Evolutionary conservation across 176 grass and related monocot genomes (phyloP).

Genomic region (Phoenix dactylifera): DNA sequence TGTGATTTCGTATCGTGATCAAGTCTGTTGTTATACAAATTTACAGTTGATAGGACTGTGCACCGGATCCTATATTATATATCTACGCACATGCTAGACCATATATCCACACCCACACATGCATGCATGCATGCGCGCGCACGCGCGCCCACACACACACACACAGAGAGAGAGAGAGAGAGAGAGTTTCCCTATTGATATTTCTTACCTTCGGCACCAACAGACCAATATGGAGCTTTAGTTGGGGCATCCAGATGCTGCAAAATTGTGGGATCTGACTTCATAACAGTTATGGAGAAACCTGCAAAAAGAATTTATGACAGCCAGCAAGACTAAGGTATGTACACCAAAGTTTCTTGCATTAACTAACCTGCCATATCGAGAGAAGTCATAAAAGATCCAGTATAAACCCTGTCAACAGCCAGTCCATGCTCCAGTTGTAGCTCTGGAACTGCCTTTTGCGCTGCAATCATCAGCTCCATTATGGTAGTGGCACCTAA

Average conservation of each 20-base stretch:
- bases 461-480: constrained; percentile 94
- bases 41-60: no score
- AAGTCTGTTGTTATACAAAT: no score
- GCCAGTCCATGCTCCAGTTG: constrained; percentile 90
- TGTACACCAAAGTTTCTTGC: not conserved
- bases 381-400: constrained; percentile 92
- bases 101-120: no score
- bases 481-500: constrained; percentile 85
- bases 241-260: constrained; percentile 88
- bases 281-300: constrained; percentile 93
- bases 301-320: constrained; percentile 30
- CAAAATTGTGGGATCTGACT: constrained; percentile 64
- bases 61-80: no score
- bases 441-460: constrained; percentile 86
- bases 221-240: constrained; percentile 78
- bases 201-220: constrained; percentile 78
- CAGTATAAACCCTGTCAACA: constrained; percentile 97
- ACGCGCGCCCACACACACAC: no score
- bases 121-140: no score
- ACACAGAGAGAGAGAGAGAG: no score
- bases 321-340: no score
- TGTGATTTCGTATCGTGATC: no score
- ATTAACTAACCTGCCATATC: constrained; percentile 94
- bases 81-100: no score
- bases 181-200: no score